Conservation (phyloP, 805 yeast genomes). For the Monosporozyma unispora region DNA sequence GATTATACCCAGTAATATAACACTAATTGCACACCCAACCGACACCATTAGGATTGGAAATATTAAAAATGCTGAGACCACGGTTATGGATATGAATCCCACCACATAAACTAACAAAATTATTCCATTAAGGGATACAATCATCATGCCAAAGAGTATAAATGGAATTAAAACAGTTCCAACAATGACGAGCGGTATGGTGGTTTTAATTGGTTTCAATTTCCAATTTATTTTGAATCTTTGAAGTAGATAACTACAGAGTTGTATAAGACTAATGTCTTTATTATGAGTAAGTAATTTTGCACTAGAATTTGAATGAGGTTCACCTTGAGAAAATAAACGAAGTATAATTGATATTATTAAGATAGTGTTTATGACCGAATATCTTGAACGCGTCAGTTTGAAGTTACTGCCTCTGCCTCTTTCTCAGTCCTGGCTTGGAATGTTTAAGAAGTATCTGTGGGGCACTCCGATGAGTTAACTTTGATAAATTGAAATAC, state of each 20-base stretch:
- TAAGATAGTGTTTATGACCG: background rate
- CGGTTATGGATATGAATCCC: constrained; percentile 15
- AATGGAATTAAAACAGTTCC: constrained; percentile 7
- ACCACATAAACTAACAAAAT: constrained; percentile 18
- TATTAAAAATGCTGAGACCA: constrained; percentile 20
- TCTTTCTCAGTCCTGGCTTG: too few relatives aligned
- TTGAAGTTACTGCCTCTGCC: too few relatives aligned
- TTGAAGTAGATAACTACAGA: background rate
- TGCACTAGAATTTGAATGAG: background rate
- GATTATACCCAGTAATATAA: constrained; percentile 23
- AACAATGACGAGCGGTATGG: constrained; percentile 8
- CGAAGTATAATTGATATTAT: background rate
- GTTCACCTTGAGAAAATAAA: background rate
- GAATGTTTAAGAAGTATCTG: too few relatives aligned
- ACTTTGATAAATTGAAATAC: too few relatives aligned
- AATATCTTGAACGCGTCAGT: background rate
- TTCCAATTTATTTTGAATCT: constrained; percentile 5
- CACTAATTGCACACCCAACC: constrained; percentile 22
- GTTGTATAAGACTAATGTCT: background rate
- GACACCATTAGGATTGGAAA: constrained; percentile 24
- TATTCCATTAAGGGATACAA: constrained; percentile 17
- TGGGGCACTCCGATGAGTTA: too few relatives aligned
- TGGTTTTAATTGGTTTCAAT: constrained; percentile 17
- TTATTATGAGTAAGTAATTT: background rate
- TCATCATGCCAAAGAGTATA: constrained; percentile 9